Evolutionary conservation across 257 asterid species (phyloP), one percentile per base, ranked within the genome.

Genomic region (Salvia rosmarinus): DNA sequence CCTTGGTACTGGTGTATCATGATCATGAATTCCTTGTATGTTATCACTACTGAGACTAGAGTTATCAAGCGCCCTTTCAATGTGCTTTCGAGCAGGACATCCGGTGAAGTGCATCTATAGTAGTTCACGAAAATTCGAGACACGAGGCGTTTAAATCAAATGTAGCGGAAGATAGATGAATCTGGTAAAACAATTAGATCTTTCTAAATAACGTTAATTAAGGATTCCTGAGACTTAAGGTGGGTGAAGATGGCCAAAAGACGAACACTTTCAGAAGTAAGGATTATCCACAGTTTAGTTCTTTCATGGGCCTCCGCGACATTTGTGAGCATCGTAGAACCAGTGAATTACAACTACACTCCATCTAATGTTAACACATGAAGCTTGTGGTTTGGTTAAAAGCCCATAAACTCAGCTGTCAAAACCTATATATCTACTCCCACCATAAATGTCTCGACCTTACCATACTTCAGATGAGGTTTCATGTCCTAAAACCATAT

Each of bases 11-110:
- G 98, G 95, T 79, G 80, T 85, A 83, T 83, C 95, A 54, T 91
- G 98, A 78, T 88, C 89, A 49, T 91, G 98, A 70, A 77, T 83
- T 58, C 95, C 80, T 85, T 89, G 75, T 86, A 91, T 30, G 95
- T 86, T 79, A 91, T 86, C 79, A 90, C 82, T 63, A 78, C 76
- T 46, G 85, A 25, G 86, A 67, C 47, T 82, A 3, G 82, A 66
- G 82, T 82, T 79, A 75, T 88, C 98, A 68, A 79, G 77, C 8
- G 91, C 96, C 74, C 68, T 86, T 82, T 91, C 96, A 9, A 86
- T 88, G 85, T 91, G 94, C 85, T 91, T 91, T 58, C 96, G 86
- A 77, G 88, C 95, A 1, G 94, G 95, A 80, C 96, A 91, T 60
- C 95, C 96, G 73, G 90, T 72, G 96, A 87, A 35, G 96, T 88